Evolutionary conservation across 2,329 filamentous ascomycete species (phyloP).

Genomic region (Fusarium drepaniforme): DNA sequence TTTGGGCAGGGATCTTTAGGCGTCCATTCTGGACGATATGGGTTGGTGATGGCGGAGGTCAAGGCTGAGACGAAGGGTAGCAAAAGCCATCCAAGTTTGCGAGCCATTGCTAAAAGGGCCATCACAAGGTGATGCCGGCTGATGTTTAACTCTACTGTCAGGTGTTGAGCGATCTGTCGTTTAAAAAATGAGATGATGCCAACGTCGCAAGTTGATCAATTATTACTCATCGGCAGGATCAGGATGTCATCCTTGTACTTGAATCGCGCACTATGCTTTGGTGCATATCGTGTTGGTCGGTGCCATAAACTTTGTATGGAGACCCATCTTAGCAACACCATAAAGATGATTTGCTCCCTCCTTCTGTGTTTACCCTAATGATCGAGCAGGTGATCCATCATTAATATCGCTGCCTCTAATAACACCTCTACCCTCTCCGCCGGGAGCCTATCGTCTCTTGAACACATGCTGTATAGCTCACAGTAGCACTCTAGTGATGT

Average conservation of each 20-base stretch:
- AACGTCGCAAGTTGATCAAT: not conserved
- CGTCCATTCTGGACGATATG: not conserved
- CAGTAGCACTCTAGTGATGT: not conserved
- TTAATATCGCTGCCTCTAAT: not conserved
- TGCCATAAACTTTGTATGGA: no score
- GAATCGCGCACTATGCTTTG: not conserved
- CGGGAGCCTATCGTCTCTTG: not conserved
- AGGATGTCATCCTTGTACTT: not conserved
- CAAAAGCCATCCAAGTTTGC: not conserved
- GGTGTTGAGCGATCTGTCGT: not conserved
- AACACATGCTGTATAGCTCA: not conserved
- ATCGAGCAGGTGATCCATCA: not conserved
- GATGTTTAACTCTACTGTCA: not conserved
- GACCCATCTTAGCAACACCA: not conserved
- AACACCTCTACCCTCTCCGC: not conserved
- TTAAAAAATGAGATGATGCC: not conserved
- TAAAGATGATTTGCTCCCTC: not conserved
- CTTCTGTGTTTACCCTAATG: not conserved
- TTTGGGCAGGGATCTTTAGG: constrained; percentile 1
- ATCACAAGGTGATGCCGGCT: no score
- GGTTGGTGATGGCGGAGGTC: no score
- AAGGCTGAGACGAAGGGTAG: not conserved
- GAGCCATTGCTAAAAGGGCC: not conserved
- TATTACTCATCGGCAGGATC: not conserved
- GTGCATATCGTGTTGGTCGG: not conserved